Evolutionary conservation across 2,329 filamentous ascomycete genomes (phyloP).

Genomic region (Apiospora saccharicola): DNA sequence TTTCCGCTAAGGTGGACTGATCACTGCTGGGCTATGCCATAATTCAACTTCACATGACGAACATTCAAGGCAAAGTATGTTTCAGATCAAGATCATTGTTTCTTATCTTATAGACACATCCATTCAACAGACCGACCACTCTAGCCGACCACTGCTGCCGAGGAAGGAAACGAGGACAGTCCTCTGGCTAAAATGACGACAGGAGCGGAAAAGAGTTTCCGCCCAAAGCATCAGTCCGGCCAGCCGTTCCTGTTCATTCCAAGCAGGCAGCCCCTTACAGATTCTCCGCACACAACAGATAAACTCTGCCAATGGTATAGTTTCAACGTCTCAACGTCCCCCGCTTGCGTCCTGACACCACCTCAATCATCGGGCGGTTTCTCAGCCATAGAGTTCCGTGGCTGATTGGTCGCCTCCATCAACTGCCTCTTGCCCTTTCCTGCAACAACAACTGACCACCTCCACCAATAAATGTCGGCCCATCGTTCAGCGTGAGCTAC

Average conservation of each 20-base stretch:
- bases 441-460: neutral
- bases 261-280: neutral
- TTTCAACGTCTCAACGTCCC: conserved; percentile 18
- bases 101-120: conserved; percentile 18
- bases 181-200: neutral
- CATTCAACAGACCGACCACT: conserved; percentile 17
- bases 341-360: neutral
- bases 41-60: neutral
- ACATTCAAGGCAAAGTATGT: neutral
- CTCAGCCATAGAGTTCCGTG: neutral
- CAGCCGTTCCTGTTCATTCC: neutral
- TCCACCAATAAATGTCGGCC: conserved; percentile 23
- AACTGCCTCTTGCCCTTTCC: neutral
- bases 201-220: neutral
- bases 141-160: neutral
- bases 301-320: conserved; percentile 26
- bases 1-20: neutral
- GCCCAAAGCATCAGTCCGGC: neutral
- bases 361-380: neutral
- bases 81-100: conserved; percentile 21
- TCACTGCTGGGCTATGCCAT: neutral
- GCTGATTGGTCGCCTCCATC: neutral
- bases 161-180: neutral
- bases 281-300: conserved; percentile 20
- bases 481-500: conserved; percentile 35